Conservation (phyloP, 2,329 filamentous ascomycete species). For the Verticillium nonalfalfae region DNA sequence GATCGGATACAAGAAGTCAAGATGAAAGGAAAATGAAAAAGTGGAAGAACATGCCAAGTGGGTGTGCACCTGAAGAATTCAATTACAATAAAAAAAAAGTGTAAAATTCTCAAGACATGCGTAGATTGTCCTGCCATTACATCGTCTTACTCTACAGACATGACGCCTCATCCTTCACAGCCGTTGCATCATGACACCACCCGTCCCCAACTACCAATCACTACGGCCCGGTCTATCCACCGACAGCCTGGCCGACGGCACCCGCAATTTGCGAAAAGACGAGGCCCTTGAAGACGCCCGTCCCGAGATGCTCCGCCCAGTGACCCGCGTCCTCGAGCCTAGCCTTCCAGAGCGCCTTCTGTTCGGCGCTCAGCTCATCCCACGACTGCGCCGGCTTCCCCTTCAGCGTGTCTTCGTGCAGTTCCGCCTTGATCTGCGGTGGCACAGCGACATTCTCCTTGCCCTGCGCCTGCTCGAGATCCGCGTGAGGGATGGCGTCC, state of each 20-base stretch:
- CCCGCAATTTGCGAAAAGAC: constrained; percentile 70
- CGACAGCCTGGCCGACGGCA: constrained; percentile 46
- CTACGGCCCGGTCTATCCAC: neutral
- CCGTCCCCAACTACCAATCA: neutral
- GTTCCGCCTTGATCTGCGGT: constrained; percentile 29
- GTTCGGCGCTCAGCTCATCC: constrained; percentile 60
- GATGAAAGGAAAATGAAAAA: neutral
- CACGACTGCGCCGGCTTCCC: constrained; percentile 55
- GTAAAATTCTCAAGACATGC: too few species aligned
- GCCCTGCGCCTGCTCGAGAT: neutral
- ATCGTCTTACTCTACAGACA: neutral
- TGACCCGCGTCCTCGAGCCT: constrained; percentile 64
- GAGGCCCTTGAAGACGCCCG: constrained; percentile 68
- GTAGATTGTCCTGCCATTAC: neutral
- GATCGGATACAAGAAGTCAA: too few species aligned
- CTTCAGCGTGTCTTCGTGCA: constrained; percentile 35
- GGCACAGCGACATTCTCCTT: constrained; percentile 1
- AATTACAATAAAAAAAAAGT: too few species aligned
- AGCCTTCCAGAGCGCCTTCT: constrained; percentile 64
- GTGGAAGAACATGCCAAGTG: too few species aligned
- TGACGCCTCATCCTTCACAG: neutral
- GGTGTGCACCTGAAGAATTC: too few species aligned
- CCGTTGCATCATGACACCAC: neutral
- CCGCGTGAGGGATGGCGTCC: constrained; percentile 17
- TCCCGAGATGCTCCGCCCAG: constrained; percentile 75